A percentile compares a stretch with the other conserved stretches of the same genome.
Evolutionary conservation across 2,329 filamentous ascomycete species (phyloP).

Genomic region (Keithomyces neogunnii): DNA sequence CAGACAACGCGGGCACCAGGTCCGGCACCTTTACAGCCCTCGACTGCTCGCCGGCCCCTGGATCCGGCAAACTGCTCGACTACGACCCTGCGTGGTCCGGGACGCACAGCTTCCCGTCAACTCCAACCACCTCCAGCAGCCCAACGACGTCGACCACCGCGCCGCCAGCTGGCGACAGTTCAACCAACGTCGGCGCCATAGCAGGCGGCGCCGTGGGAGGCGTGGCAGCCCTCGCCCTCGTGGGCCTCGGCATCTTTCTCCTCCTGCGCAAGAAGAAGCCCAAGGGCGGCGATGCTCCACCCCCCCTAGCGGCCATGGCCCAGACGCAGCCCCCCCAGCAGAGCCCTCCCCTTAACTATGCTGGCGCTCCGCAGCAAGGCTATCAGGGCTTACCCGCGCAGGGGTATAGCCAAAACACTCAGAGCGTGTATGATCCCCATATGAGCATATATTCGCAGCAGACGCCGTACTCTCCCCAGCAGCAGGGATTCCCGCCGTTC

Average conservation of each 20-base stretch:
- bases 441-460: constrained; percentile 12
- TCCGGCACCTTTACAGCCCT: constrained; percentile 15
- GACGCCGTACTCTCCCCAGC: constrained; percentile 12
- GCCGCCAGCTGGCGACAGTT: constrained; percentile 12
- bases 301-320: constrained; percentile 8
- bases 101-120: constrained; percentile 12
- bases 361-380: constrained; percentile 5
- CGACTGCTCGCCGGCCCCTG: constrained; percentile 16
- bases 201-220: constrained; percentile 36
- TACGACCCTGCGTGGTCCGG: constrained; percentile 18
- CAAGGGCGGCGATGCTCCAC: too few species aligned
- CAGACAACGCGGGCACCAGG: constrained; percentile 6
- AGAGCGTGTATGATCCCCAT: constrained; percentile 3
- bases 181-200: constrained; percentile 17
- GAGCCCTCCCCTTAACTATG: constrained; percentile 17
- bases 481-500: constrained; percentile 6
- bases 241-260: constrained; percentile 31
- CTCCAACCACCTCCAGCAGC: constrained; percentile 6
- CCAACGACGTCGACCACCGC: constrained; percentile 4
- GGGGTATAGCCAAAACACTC: background rate
- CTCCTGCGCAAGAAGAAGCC: constrained; percentile 27
- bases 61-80: constrained; percentile 19
- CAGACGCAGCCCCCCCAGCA: constrained; percentile 12
- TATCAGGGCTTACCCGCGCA: constrained; percentile 4
- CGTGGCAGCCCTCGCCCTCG: constrained; percentile 28